Conservation (phyloP, 1,139 yeast genomes). For the Yamadazyma conglobata region DNA sequence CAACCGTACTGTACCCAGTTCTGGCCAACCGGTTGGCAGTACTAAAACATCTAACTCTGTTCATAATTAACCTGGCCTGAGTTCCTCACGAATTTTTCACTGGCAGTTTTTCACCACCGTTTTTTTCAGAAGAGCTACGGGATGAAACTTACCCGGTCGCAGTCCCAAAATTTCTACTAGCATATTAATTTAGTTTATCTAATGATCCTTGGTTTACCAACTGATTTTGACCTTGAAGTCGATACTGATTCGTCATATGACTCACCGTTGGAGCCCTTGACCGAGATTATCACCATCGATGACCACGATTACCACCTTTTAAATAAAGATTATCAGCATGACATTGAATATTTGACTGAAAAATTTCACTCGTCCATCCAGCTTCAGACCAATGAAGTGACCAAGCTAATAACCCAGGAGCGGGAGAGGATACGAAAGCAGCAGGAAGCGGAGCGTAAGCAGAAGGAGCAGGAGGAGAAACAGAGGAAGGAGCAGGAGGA, state of each 20-base stretch:
- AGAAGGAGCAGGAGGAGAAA: conserved; percentile 13
- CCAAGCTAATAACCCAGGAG: conserved; percentile 17
- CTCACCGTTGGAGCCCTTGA: not conserved
- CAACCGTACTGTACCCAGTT: conserved; percentile 74
- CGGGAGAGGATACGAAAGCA: conserved; percentile 10
- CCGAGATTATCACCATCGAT: conserved; percentile 4
- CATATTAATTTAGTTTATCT: not conserved
- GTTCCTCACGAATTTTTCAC: too few relatives aligned
- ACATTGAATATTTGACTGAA: conserved; percentile 9
- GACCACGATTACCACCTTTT: conserved; percentile 4
- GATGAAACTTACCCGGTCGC: conserved; percentile 7
- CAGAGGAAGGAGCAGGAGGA: conserved; percentile 5
- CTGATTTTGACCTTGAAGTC: conserved; percentile 19
- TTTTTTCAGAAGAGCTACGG: conserved; percentile 5
- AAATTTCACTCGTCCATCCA: conserved; percentile 8
- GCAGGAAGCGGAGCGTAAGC: conserved; percentile 14
- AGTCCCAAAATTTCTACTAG: conserved; percentile 5
- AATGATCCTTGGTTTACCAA: conserved; percentile 30
- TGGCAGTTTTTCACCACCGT: too few relatives aligned
- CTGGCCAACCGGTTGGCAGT: conserved; percentile 34
- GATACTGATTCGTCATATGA: conserved; percentile 8
- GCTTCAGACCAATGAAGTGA: conserved; percentile 19
- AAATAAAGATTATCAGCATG: conserved; percentile 4
- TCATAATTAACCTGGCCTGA: conserved; percentile 7
- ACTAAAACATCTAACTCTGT: conserved; percentile 14